These are phyloP conservation scores for Mycena metata DNA, from an alignment of 768 basidiomycete species.

Conservation along the genomic window DNA sequence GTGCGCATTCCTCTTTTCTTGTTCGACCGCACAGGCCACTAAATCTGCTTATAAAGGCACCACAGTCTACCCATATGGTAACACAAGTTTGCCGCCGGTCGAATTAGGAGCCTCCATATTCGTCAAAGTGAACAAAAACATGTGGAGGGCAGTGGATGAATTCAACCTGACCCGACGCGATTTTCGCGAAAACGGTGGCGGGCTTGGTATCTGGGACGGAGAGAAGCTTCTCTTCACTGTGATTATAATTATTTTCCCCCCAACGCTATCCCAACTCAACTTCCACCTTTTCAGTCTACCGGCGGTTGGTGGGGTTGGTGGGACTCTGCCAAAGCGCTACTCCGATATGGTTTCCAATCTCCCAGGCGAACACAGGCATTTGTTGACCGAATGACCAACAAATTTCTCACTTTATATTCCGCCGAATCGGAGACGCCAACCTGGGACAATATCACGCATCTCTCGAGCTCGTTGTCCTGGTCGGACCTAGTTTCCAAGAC, in stretches of 20 bases:
- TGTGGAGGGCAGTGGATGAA: constrained; percentile 82
- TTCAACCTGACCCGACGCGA: constrained; percentile 75
- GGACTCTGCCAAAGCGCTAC: constrained; percentile 79
- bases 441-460: constrained; percentile 72
- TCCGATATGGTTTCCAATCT: constrained; percentile 80
- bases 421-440: constrained; percentile 57
- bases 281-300: constrained; percentile 11
- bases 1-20: background rate
- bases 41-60: constrained; percentile 15
- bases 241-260: constrained; percentile 39
- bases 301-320: constrained; percentile 71
- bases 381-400: constrained; percentile 66
- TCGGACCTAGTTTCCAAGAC: constrained; percentile 61
- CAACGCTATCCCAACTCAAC: background rate
- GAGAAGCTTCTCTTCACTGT: constrained; percentile 76
- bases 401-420: constrained; percentile 70
- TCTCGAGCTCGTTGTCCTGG: constrained; percentile 70
- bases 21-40: background rate
- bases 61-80: constrained; percentile 28
- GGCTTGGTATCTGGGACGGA: constrained; percentile 89
- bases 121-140: constrained; percentile 76
- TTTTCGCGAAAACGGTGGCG: constrained; percentile 63
- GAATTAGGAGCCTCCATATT: constrained; percentile 95
- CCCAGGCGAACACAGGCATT: constrained; percentile 69
- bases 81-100: constrained; percentile 67